Percentiles rank a stretch among this genome's conserved stretches.
Conservation (phyloP, 2,329 filamentous ascomycete species). For the Akanthomyces uredinophilus region DNA sequence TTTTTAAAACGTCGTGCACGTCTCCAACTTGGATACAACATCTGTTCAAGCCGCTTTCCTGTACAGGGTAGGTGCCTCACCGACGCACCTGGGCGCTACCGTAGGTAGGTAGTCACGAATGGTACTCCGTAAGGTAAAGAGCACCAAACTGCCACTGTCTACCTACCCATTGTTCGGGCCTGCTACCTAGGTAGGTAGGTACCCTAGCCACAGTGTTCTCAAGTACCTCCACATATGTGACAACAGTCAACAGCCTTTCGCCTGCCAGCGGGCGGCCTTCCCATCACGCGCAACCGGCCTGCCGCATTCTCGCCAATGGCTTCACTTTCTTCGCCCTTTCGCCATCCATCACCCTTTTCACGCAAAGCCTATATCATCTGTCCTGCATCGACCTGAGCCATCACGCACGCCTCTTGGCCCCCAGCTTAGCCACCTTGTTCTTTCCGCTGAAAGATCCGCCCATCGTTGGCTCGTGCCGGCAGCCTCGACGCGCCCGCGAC, state of each 20-base stretch:
- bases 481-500: neutral
- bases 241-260: neutral
- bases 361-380: no score
- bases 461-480: slow-evolving; percentile 3
- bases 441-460: slow-evolving; percentile 6
- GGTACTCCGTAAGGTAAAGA: no score
- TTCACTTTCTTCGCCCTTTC: neutral
- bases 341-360: neutral
- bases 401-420: neutral
- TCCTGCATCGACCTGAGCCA: neutral
- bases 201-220: no score
- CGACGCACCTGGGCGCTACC: no score
- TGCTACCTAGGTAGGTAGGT: no score
- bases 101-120: no score
- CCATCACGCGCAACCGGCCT: neutral
- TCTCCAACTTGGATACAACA: no score
- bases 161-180: neutral
- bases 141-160: no score
- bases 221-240: no score
- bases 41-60: no score
- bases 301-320: slow-evolving; percentile 3
- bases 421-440: neutral
- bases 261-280: slow-evolving; percentile 1
- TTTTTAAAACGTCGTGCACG: no score
- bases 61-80: no score